Conservation (phyloP, 768 basidiomycete genomes). For the Russula emetica region DNA sequence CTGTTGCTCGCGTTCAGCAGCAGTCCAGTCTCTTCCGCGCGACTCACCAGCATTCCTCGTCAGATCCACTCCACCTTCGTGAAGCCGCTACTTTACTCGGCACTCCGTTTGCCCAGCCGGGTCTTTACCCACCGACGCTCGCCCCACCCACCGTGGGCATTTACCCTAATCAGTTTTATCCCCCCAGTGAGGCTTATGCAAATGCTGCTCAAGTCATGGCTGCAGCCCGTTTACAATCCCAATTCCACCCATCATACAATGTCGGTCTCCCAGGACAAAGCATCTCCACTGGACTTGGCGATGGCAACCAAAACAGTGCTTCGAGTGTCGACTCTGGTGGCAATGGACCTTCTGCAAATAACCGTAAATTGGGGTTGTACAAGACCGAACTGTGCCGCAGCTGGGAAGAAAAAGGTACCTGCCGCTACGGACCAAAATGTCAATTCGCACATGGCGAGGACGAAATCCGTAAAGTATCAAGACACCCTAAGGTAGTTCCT, state of each 20-base stretch:
- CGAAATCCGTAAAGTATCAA: constrained; percentile 74
- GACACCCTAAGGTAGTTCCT: constrained; percentile 77
- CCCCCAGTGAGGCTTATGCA: constrained; percentile 53
- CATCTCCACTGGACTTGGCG: constrained; percentile 18
- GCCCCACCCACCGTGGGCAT: constrained; percentile 46
- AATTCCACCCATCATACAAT: constrained; percentile 50
- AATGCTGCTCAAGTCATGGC: constrained; percentile 54
- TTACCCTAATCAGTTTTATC: constrained; percentile 70
- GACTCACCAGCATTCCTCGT: constrained; percentile 78
- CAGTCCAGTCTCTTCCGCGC: constrained; percentile 70
- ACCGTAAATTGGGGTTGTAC: constrained; percentile 84
- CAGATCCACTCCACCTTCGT: constrained; percentile 72
- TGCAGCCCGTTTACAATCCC: constrained; percentile 52
- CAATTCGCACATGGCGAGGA: constrained; percentile 93
- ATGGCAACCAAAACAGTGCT: constrained; percentile 30
- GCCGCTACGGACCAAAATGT: constrained; percentile 83
- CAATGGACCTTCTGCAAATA: constrained; percentile 82
- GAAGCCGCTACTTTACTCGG: constrained; percentile 65
- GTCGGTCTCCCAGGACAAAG: constrained; percentile 28
- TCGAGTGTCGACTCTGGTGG: constrained; percentile 35
- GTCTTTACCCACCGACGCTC: constrained; percentile 53
- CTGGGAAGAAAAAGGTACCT: constrained; percentile 88
- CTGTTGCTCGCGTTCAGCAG: constrained; percentile 74
- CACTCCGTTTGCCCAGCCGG: constrained; percentile 49
- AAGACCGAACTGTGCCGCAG: constrained; percentile 88